Percentiles rank a stretch among this genome's conserved stretches.
Evolutionary conservation across 768 basidiomycete species (phyloP).

Genomic region (Xerocomellus amylosporus): DNA sequence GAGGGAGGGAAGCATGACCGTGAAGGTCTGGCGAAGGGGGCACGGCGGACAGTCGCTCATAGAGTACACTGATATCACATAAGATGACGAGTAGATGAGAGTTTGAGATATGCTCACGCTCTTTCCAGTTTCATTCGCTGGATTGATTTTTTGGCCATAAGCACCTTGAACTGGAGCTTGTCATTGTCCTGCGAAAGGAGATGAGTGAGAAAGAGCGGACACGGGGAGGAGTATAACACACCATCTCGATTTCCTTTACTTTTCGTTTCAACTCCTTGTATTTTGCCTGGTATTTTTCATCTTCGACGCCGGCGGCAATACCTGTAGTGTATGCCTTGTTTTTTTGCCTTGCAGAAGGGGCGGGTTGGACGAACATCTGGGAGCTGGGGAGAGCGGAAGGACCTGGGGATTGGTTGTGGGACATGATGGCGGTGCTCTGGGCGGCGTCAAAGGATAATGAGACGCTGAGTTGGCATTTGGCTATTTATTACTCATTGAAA

Average conservation of each 20-base stretch:
- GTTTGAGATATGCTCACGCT: conserved; percentile 57
- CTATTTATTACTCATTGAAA: conserved; percentile 31
- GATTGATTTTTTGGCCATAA: conserved; percentile 76
- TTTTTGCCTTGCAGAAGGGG: conserved; percentile 45
- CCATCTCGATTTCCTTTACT: conserved; percentile 82
- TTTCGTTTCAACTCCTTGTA: conserved; percentile 87
- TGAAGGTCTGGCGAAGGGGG: conserved; percentile 55
- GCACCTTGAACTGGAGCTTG: conserved; percentile 77
- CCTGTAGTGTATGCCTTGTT: conserved; percentile 50
- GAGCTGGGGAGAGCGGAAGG: conserved; percentile 42
- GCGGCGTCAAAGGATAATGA: conserved; percentile 34
- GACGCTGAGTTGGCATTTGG: conserved; percentile 26
- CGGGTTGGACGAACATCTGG: conserved; percentile 35
- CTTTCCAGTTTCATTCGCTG: conserved; percentile 86
- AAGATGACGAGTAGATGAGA: conserved; percentile 23
- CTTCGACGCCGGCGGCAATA: conserved; percentile 77
- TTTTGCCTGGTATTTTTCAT: conserved; percentile 83
- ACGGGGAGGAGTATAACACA: conserved; percentile 37
- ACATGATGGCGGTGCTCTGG: conserved; percentile 55
- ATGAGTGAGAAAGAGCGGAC: conserved; percentile 2
- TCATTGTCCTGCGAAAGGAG: conserved; percentile 70
- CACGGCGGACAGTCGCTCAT: conserved; percentile 67
- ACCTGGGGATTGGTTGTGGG: conserved; percentile 57
- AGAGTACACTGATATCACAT: conserved; percentile 55
- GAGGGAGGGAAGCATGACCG: conserved; percentile 37